Percentiles rank a stretch among this genome's conserved stretches.
Evolutionary conservation across 116 monocot genomes (phyloP).

Genomic region (Trichopus zeylanicus): DNA sequence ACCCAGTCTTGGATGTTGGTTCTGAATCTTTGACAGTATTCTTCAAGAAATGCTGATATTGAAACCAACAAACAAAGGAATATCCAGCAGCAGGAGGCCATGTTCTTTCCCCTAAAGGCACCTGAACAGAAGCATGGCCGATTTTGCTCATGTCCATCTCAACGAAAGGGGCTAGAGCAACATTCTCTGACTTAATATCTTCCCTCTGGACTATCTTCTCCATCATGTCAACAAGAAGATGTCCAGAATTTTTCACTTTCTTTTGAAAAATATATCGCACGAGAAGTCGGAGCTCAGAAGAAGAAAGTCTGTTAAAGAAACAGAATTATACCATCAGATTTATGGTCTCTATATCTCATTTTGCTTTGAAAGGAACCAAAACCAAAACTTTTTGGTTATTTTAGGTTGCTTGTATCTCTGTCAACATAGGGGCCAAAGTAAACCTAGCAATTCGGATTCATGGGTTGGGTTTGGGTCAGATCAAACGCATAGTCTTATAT

Average conservation of each 20-base stretch:
- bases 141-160: conserved; percentile 95
- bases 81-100: conserved; percentile 99
- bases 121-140: conserved; percentile 92
- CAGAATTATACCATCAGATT: too few species aligned
- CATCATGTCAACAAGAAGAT: conserved; percentile 93
- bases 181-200: conserved; percentile 53
- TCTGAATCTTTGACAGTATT: conserved; percentile 54
- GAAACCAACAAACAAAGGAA: conserved; percentile 99
- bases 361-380: too few species aligned
- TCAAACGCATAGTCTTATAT: too few species aligned
- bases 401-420: too few species aligned
- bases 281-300: conserved; percentile 79
- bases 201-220: conserved; percentile 66
- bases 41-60: conserved; percentile 56
- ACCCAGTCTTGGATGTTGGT: conserved; percentile 21
- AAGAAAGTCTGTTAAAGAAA: conserved; percentile 67
- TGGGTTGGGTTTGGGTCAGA: too few species aligned
- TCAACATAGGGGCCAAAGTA: too few species aligned
- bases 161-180: conserved; percentile 83
- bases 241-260: conserved; percentile 63
- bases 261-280: conserved; percentile 77
- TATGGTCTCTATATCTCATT: too few species aligned
- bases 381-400: too few species aligned
- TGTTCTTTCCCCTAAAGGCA: conserved; percentile 94
- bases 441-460: too few species aligned